Percentiles rank a stretch among this genome's conserved stretches.
Evolutionary conservation across 176 grass and related monocot genomes (phyloP).

Genomic region (Microstegium vimineum): DNA sequence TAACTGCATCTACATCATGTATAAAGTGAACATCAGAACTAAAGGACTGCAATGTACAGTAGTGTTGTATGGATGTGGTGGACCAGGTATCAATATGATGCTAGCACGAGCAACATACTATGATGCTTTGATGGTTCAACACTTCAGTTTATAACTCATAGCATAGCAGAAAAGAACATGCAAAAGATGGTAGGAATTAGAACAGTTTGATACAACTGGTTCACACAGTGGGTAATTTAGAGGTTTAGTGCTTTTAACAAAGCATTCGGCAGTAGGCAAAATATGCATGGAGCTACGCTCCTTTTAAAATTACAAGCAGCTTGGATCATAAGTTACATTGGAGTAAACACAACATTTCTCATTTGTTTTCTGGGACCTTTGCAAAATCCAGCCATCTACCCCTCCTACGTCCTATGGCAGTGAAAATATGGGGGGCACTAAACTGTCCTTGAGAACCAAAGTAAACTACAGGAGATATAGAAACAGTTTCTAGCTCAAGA

Average conservation of each 20-base stretch:
- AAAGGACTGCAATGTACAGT: not conserved
- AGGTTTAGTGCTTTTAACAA: not conserved
- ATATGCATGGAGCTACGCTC: slow-evolving; percentile 6
- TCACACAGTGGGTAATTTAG: not conserved
- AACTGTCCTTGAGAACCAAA: not conserved
- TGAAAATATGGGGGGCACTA: not conserved
- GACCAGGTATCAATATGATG: not conserved
- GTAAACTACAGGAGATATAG: not conserved
- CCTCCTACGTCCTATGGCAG: not conserved
- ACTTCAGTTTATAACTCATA: not conserved
- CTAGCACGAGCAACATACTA: not conserved
- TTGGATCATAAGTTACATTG: not conserved
- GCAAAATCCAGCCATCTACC: not conserved
- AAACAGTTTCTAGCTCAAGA: slow-evolving; percentile 3
- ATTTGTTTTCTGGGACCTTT: not conserved
- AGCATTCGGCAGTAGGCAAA: not conserved
- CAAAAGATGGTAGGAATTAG: not conserved
- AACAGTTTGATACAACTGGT: not conserved
- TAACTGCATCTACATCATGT: not conserved
- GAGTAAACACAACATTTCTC: not conserved
- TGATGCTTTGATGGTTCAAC: not conserved
- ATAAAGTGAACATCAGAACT: not conserved
- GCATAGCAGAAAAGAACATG: not conserved
- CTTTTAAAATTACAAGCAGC: not conserved
- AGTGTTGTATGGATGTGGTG: not conserved